Evolutionary conservation across 306 rosid species (phyloP), one percentile per base, ranked within the genome.

Genomic region (Dryas octopetala): DNA sequence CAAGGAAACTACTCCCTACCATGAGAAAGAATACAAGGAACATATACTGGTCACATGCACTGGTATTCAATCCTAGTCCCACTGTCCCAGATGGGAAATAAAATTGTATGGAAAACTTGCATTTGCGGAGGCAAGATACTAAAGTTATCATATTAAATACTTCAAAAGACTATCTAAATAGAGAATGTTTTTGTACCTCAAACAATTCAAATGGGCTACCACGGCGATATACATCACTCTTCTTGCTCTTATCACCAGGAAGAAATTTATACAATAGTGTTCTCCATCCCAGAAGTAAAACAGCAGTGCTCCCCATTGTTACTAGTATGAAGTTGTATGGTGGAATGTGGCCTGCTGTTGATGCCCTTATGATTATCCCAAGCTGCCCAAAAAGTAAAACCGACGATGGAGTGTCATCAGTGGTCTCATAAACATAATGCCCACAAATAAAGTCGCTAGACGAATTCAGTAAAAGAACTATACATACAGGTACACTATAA

Each of bases 191-290:
- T 6, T 17, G 9, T 85, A 95, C 99, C 99, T 90, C 97, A 83
- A 92, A 92, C 72, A 95, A 86, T 83, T 95, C 99, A 74, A 92
- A 92, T 48, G 96, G 93, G 78, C 76, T 95, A 45, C 99, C 99
- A 1, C 81, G 90, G 48, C 97, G 99, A 82, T 92, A 95, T 16
- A 74, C 86, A 66, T 95, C 97, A 5, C 73, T 88, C 85, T 88
- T 90, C 86, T 90, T 95, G 76, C 78, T 74, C 74, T 77, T 80
- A 76, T 80, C 77, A 53, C 44, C 70, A 0, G 92, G 97, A 79
- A 88, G 80, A 80, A 92, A 10, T 16, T 85, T 72, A 73, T 90
- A 88, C 54, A 92, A 47, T 7, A 92, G 66, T 40, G 97, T 82
- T 83, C 99, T 83, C 88, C 91, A 85, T 62, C 93, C 85, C 32